Conservation (phyloP, 192 early-diverging fungal genomes). For the Coemansia sp. region DNA sequence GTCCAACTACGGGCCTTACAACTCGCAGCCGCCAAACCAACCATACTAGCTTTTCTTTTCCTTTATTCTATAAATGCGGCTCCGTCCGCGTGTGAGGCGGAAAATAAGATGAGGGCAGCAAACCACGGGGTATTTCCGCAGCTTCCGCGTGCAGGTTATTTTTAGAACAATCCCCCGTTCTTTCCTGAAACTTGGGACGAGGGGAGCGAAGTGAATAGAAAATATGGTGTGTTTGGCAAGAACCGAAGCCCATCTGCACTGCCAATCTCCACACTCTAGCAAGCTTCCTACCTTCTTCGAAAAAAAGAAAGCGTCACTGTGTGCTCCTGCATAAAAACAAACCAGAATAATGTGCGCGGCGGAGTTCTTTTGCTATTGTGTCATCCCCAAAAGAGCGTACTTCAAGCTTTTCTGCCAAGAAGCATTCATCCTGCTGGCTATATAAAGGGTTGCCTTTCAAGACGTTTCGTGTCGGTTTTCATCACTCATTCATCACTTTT, state of each 20-base stretch:
- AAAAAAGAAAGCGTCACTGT: too few relatives aligned
- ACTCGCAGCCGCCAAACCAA: not conserved
- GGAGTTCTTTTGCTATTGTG: too few relatives aligned
- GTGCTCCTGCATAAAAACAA: too few relatives aligned
- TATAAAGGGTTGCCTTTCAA: not conserved
- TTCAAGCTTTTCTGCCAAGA: not conserved
- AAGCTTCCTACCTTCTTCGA: too few relatives aligned
- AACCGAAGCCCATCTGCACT: too few relatives aligned
- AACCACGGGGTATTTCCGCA: conserved; percentile 10
- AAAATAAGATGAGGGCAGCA: conserved; percentile 2
- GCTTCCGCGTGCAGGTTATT: not conserved
- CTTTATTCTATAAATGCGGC: not conserved
- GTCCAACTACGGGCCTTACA: conserved; percentile 1
- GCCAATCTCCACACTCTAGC: not conserved
- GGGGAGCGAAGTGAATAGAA: conserved; percentile 2
- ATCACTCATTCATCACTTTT: conserved; percentile 1
- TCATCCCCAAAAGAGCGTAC: too few relatives aligned
- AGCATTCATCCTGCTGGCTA: not conserved
- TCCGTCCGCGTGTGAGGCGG: not conserved
- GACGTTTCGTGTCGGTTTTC: not conserved
- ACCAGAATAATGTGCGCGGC: too few relatives aligned
- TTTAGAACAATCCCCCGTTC: conserved; percentile 6
- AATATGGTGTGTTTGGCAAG: not conserved
- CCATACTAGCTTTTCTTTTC: not conserved
- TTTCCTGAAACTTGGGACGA: not conserved